Base-by-base conservation (phyloP, 2,329 filamentous ascomycete genomes). In the Penicillium sp. region DNA sequence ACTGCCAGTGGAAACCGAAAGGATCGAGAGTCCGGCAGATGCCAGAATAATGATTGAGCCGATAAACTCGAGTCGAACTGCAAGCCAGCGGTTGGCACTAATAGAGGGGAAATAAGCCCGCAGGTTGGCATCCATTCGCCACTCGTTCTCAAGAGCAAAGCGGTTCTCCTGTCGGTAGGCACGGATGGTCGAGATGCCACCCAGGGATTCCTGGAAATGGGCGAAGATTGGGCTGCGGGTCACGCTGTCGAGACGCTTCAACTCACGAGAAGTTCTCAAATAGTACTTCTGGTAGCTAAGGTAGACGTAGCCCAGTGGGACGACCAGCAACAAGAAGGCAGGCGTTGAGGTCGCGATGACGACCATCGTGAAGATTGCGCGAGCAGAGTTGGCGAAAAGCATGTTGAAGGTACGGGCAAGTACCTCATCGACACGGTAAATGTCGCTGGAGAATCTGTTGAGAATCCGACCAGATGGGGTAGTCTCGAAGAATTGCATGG, bases 401-500 rank as follows among this genome's bases (percentile, higher is more conserved):
- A 97, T 97, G 76, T 97, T 97, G 81, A 99, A 99, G 14, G 92
- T 96, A 62, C 95, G 88, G 60, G 94, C 93, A 65, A 99, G 83
- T 41, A 97, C 89, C 78, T 99, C 91, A 70, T 97, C 92, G 31
- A 97, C 88, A 55, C 80, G 78, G 67, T 83, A 83, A 49, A 83
- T 79, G 64, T 83, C 81, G 69, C 80, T 95, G 15, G 93, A 97
- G 74, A 99, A 99, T 52, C 94, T 85, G 73, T 99, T 99, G 56
- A 99, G 80, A 67, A 99, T 97, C 54, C 95, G 87, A n/a, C 94
- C 94, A 59, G 92, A 89, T 2, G 94, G 94, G 1, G 94, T 99
- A 0, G 92, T 96, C 73, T 99, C 95, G 66, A 99, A 99, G 77
- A 99, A 99, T 66, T 87, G 94, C 94, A 99, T 99, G 52, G 94